Evolutionary conservation across 2,329 filamentous ascomycete species (phyloP).

Genomic region (Cladosporium sp.): DNA sequence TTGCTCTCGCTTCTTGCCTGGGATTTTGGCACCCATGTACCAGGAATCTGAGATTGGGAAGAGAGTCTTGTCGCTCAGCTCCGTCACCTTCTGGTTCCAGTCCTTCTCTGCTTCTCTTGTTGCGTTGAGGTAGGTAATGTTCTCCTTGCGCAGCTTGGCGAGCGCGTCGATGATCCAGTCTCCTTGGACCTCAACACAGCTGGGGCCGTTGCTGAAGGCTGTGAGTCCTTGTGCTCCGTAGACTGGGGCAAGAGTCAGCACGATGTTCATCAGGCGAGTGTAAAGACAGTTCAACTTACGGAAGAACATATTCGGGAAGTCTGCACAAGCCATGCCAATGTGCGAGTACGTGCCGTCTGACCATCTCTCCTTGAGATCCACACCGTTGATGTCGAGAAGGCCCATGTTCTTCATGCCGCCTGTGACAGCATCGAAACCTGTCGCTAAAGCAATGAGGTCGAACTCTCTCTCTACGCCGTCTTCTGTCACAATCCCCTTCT

Average conservation of each 20-base stretch:
- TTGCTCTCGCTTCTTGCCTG: constrained; percentile 39
- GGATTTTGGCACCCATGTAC: constrained; percentile 47
- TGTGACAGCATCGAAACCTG: constrained; percentile 45
- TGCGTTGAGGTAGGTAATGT: constrained; percentile 43
- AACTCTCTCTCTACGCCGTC: constrained; percentile 45
- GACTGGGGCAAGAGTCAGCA: constrained; percentile 29
- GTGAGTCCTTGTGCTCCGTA: constrained; percentile 51
- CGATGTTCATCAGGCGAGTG: neutral
- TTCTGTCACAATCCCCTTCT: constrained; percentile 45
- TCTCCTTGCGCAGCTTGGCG: constrained; percentile 39
- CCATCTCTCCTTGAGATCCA: constrained; percentile 47
- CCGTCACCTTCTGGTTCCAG: constrained; percentile 38
- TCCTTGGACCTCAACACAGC: constrained; percentile 46
- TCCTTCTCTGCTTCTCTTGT: constrained; percentile 44
- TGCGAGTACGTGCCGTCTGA: constrained; percentile 43
- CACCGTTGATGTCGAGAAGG: constrained; percentile 36
- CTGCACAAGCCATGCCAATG: constrained; percentile 39
- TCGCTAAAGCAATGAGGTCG: constrained; percentile 46
- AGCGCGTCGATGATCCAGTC: constrained; percentile 49
- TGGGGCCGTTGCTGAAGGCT: constrained; percentile 49
- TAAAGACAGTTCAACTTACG: neutral
- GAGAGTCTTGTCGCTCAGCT: constrained; percentile 33
- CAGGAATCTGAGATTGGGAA: constrained; percentile 35
- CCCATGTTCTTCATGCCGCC: constrained; percentile 40
- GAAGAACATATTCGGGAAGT: constrained; percentile 44